Conservation (phyloP, 2,329 filamentous ascomycete species). For the Sporothrix protearum region DNA sequence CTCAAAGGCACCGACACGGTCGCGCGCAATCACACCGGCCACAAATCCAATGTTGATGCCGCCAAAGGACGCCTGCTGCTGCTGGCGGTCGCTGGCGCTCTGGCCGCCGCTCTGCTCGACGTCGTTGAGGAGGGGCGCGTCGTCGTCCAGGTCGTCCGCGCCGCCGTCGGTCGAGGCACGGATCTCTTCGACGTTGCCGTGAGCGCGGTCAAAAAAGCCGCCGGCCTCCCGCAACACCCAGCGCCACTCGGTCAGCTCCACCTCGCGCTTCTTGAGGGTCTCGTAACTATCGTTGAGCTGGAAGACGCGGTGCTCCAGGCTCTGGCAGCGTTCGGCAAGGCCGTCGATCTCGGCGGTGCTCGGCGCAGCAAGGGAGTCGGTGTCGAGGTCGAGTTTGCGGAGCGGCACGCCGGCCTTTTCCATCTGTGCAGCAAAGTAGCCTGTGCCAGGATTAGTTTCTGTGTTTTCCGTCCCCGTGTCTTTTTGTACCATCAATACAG, state of each 20-base stretch:
- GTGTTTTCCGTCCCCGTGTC: too few species aligned
- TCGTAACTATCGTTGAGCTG: slow-evolving; percentile 98
- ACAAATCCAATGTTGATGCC: slow-evolving; percentile 99
- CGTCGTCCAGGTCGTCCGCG: slow-evolving; percentile 57
- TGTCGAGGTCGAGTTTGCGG: slow-evolving; percentile 86
- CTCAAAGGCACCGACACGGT: slow-evolving; percentile 92
- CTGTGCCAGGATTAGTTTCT: slow-evolving; percentile 41
- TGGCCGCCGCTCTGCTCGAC: slow-evolving; percentile 64
- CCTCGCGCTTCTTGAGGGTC: slow-evolving; percentile 94
- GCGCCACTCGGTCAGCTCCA: slow-evolving; percentile 95
- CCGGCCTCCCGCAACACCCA: slow-evolving; percentile 96
- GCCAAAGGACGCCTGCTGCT: slow-evolving; percentile 83
- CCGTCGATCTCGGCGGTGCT: slow-evolving; percentile 95
- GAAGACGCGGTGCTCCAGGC: slow-evolving; percentile 83
- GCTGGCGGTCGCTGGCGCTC: slow-evolving; percentile 29
- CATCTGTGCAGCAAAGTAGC: slow-evolving; percentile 94
- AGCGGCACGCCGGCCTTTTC: slow-evolving; percentile 85
- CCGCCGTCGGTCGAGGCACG: slow-evolving; percentile 69
- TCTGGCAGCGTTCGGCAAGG: slow-evolving; percentile 85
- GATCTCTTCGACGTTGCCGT: slow-evolving; percentile 95
- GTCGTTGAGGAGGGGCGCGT: slow-evolving; percentile 89
- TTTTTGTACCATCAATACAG: background rate
- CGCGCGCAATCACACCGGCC: slow-evolving; percentile 88
- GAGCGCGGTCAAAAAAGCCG: slow-evolving; percentile 93
- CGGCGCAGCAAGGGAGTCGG: slow-evolving; percentile 78